Conservation (phyloP, 345 rosid species). For the rapeseed (Brassica napus) region Da-Ae NC_063443.1:11770501-11771000, state of each 20-base stretch:
- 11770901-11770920: too few species aligned
- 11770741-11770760: neutral
- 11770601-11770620: constrained; percentile 22
- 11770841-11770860: neutral
- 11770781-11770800: constrained; percentile 10
- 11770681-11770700: constrained; percentile 5
- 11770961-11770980: neutral
- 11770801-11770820: neutral
- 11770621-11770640: constrained; percentile 13
- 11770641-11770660: constrained; percentile 25
- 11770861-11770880: neutral
- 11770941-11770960: neutral
- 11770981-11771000: constrained; percentile 11
- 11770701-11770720: too few species aligned
- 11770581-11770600: constrained; percentile 11
- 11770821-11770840: neutral
- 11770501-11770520: neutral
- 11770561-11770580: neutral
- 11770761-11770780: constrained; percentile 30
- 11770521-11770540: neutral
- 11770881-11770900: neutral
- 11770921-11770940: neutral
- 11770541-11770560: neutral
- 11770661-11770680: constrained; percentile 8
- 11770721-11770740: constrained; percentile 7